Percentiles rank a stretch among this genome's conserved stretches.
Conservation (phyloP, 257 asterid genomes). For the Leptodermis oblonga region DNA sequence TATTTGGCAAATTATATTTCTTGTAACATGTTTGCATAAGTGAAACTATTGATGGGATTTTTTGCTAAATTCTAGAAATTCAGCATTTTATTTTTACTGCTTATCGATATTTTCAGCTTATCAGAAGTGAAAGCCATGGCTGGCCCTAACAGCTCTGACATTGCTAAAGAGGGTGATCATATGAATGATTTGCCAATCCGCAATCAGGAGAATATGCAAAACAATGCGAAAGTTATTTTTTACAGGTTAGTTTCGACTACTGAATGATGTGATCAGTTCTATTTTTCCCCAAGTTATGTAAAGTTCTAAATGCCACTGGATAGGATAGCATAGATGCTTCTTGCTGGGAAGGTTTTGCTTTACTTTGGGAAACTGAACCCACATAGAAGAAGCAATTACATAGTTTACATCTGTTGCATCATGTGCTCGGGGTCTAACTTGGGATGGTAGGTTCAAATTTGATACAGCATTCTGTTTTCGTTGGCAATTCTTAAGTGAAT, state of each 20-base stretch:
- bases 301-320: not conserved
- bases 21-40: not conserved
- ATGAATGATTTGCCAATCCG: conserved; percentile 56
- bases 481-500: not conserved
- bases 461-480: not conserved
- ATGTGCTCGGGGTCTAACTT: not conserved
- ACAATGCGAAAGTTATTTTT: conserved; percentile 56
- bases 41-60: not conserved
- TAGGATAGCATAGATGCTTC: not conserved
- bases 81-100: not conserved
- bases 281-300: not conserved
- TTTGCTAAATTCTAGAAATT: not conserved
- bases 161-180: conserved; percentile 36
- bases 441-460: not conserved
- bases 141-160: conserved; percentile 43
- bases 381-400: not conserved
- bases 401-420: not conserved
- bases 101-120: not conserved
- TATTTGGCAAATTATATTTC: not conserved
- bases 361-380: not conserved
- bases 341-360: not conserved
- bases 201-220: conserved; percentile 70
- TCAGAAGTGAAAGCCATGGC: conserved; percentile 42
- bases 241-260: conserved; percentile 49
- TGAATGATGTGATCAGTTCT: not conserved